Evolutionary conservation across 140 eudicot species (phyloP).

Genomic region (Flaveria floridana): DNA sequence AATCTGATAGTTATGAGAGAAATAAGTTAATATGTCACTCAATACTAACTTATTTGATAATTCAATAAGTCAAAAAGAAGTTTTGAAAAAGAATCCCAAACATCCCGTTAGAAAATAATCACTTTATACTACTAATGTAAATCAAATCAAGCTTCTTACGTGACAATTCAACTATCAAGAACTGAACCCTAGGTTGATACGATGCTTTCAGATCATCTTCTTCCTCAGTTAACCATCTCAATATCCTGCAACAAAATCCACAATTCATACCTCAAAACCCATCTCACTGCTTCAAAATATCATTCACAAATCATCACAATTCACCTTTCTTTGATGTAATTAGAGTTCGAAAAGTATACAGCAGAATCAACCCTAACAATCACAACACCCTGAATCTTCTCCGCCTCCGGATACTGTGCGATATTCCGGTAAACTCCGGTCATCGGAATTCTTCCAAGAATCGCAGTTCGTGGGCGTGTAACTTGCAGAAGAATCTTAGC

Average conservation of each 20-base stretch:
- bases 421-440: slow-evolving; percentile 65
- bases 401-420: slow-evolving; percentile 78
- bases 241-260: slow-evolving; percentile 44
- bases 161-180: slow-evolving; percentile 68
- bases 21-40: too few species aligned
- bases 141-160: slow-evolving; percentile 43
- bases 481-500: slow-evolving; percentile 83
- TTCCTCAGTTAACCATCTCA: slow-evolving; percentile 73
- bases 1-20: too few species aligned
- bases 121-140: neutral
- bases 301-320: neutral
- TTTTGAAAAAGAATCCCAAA: too few species aligned
- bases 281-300: neutral
- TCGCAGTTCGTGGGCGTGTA: slow-evolving; percentile 75
- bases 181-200: slow-evolving; percentile 52
- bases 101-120: neutral
- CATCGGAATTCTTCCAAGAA: slow-evolving; percentile 74
- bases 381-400: slow-evolving; percentile 55
- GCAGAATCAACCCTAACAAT: slow-evolving; percentile 79
- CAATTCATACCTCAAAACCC: neutral
- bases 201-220: slow-evolving; percentile 47
- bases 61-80: too few species aligned
- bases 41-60: too few species aligned
- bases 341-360: slow-evolving; percentile 78
- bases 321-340: slow-evolving; percentile 73